phyloP scores from a whole-genome alignment of 352 stramenopile species.

The Globisporangium splendens region DNA sequence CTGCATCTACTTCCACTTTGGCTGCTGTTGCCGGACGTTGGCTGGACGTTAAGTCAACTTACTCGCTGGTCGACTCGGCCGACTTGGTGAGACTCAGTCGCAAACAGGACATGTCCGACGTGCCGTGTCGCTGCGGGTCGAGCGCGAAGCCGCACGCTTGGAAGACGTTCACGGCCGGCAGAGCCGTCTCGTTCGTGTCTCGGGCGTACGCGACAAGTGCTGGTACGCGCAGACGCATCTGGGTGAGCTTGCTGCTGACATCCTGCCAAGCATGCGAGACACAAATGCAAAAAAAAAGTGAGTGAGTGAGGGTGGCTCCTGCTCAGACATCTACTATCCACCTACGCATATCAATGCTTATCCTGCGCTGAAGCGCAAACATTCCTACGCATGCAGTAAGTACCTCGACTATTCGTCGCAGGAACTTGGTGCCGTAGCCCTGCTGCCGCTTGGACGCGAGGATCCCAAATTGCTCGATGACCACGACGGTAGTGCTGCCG shows the following conservation, averaged over 20 bases:
- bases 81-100: not conserved
- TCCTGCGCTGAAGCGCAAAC: too few relatives aligned
- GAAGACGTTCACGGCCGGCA: not conserved
- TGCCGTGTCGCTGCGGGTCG: not conserved
- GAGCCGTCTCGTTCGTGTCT: not conserved
- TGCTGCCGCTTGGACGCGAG: conserved; percentile 45
- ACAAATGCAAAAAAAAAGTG: not conserved
- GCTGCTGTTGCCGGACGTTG: too few relatives aligned
- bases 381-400: too few relatives aligned
- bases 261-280: not conserved
- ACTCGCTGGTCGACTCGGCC: too few relatives aligned
- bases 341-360: not conserved
- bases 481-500: conserved; percentile 29
- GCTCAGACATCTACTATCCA: not conserved
- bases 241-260: not conserved
- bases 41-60: too few relatives aligned
- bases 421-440: conserved; percentile 47
- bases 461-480: conserved; percentile 62
- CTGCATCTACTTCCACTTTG: too few relatives aligned
- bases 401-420: conserved; percentile 17
- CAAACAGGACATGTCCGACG: not conserved
- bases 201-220: not conserved
- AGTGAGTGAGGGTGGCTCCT: not conserved
- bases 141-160: not conserved
- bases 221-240: not conserved